These are phyloP conservation scores for Aspergillus sergii DNA, from an alignment of 2,329 filamentous ascomycete genomes.

Conservation along the genomic window DNA sequence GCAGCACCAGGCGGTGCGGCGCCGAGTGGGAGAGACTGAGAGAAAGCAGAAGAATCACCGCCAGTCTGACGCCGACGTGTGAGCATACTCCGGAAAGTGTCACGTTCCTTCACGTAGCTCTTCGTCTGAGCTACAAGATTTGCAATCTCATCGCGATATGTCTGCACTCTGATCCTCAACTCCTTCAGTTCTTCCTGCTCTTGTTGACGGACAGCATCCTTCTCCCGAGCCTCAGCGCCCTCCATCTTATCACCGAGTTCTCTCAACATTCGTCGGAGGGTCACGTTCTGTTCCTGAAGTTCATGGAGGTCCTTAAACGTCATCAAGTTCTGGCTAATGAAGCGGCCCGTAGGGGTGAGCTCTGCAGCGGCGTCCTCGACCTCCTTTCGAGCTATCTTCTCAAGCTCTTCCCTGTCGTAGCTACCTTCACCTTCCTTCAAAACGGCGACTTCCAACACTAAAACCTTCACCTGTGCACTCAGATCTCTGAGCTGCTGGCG, in stretches of 20 bases:
- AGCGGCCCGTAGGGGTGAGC: constrained; percentile 79
- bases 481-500: constrained; percentile 87
- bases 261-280: constrained; percentile 78
- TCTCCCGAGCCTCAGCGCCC: constrained; percentile 76
- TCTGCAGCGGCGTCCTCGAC: constrained; percentile 72
- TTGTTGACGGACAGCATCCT: constrained; percentile 56
- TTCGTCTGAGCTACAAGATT: constrained; percentile 82
- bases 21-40: constrained; percentile 66
- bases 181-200: constrained; percentile 71
- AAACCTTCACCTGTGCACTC: constrained; percentile 84
- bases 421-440: constrained; percentile 74
- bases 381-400: constrained; percentile 76
- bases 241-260: constrained; percentile 88
- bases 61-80: constrained; percentile 70
- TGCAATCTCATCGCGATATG: constrained; percentile 82
- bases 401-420: constrained; percentile 73
- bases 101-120: constrained; percentile 91
- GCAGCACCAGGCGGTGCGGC: constrained; percentile 49
- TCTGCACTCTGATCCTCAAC: constrained; percentile 71
- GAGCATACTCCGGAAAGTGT: constrained; percentile 95
- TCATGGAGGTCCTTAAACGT: constrained; percentile 85
- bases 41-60: constrained; percentile 66
- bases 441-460: constrained; percentile 83
- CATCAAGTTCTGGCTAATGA: constrained; percentile 88
- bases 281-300: constrained; percentile 83